Percentiles rank a stretch among this genome's conserved stretches.
Evolutionary conservation across 768 basidiomycete species (phyloP).

Genomic region (Agrocybe praecox): DNA sequence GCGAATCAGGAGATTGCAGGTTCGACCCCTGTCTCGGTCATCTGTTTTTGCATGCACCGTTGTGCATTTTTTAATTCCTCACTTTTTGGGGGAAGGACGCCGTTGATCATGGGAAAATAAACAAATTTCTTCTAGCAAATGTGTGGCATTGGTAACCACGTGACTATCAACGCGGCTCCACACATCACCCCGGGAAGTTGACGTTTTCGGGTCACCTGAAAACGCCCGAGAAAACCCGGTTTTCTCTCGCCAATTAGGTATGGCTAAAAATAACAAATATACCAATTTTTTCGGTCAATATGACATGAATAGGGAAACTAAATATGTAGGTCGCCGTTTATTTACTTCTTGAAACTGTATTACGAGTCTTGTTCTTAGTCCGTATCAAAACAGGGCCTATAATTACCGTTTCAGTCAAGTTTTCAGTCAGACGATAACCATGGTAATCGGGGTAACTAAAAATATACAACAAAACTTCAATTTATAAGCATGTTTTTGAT

Average conservation of each 20-base stretch:
- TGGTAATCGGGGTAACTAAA: too few species aligned
- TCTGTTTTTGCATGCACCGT: too few species aligned
- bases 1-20: slow-evolving; percentile 88
- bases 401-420: too few species aligned
- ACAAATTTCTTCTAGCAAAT: too few species aligned
- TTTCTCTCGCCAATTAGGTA: background rate
- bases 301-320: background rate
- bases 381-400: too few species aligned
- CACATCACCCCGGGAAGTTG: background rate
- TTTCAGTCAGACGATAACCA: background rate
- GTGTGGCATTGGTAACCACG: too few species aligned
- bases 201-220: background rate
- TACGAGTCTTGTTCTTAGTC: too few species aligned
- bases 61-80: too few species aligned
- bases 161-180: too few species aligned
- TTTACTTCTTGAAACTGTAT: too few species aligned
- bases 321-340: background rate
- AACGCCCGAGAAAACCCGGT: background rate
- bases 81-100: too few species aligned
- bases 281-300: background rate
- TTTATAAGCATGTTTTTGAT: background rate
- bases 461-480: background rate
- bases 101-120: too few species aligned
- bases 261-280: background rate
- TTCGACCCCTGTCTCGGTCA: slow-evolving; percentile 92